Evolutionary conservation across 1,284 basidiomycete species (phyloP), one percentile per base, ranked within the genome.

Genomic region (Tylopilus sp.): DNA sequence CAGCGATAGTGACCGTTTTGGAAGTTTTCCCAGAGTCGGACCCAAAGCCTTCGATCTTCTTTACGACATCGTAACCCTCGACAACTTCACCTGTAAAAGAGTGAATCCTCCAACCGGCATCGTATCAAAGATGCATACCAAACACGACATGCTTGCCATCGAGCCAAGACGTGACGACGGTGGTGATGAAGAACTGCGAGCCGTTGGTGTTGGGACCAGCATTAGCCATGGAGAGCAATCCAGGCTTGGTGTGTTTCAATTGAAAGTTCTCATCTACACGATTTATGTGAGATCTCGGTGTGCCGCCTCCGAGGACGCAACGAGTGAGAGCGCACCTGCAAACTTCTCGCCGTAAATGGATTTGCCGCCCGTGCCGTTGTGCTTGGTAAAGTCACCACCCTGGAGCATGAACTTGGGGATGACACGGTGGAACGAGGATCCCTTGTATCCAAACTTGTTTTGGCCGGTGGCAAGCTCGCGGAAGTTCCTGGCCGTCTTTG

Each of bases 331-430:
- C 39, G 13, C 33, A 54, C 53, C 91, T n/a, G 74, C 80, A 72
- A 93, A 95, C 77, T 92, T 94, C 73, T 89, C 87, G 72, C 96
- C 96, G 75, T 96, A 98, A 81, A 98, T 98, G 34, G 91, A 94
- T 82, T 91, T 92, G 65, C 94, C 94, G 69, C 97, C 96, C 3
- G 95, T 98, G 23, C 97, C 96, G 76, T 98, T 89, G 45, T 79
- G 75, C 27, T 74, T 78, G 70, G 89, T 91, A 81, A 93, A 92
- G 76, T 93, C 91, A 64, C 91, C 91, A 63, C 90, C 90, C 78
- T 92, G 86, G 69, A 87, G 79, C 85, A 87, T 86, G 79, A 87
- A 87, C 27, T 82, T 58, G 54, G 89, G 88, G 73, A 92, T 94
- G 76, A 95, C 84, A 72, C 95, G 89, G 80, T 98, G 95, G 84